phyloP scores from a whole-genome alignment of 1,284 basidiomycete species.

The Austropuccinia psidii region DNA sequence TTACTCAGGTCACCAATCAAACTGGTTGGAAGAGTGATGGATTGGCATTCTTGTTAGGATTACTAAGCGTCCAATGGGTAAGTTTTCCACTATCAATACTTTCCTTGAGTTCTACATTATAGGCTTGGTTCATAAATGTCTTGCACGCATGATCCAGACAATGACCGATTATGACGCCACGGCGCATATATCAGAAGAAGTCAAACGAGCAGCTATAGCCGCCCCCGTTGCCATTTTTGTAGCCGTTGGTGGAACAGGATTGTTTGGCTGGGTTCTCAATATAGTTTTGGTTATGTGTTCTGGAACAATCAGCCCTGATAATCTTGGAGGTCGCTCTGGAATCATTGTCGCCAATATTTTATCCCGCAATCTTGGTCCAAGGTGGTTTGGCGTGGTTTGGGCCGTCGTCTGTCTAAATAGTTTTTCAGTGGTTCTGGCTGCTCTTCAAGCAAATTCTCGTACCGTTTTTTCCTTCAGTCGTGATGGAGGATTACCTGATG shows the following conservation, averaged over 20 bases:
- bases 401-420: constrained; percentile 40
- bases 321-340: constrained; percentile 36
- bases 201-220: constrained; percentile 76
- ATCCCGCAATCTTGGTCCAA: constrained; percentile 29
- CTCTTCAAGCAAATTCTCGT: constrained; percentile 76
- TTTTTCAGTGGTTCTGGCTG: constrained; percentile 50
- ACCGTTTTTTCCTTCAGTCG: constrained; percentile 84
- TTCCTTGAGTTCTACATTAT: background rate
- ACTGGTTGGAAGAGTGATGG: constrained; percentile 73
- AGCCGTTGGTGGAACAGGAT: constrained; percentile 67
- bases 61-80: constrained; percentile 78
- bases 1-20: constrained; percentile 52
- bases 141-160: constrained; percentile 39
- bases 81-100: constrained; percentile 33
- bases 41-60: constrained; percentile 74
- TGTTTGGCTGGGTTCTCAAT: constrained; percentile 74
- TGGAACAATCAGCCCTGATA: constrained; percentile 43
- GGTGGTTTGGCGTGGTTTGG: constrained; percentile 28
- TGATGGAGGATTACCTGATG: constrained; percentile 70
- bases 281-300: constrained; percentile 69
- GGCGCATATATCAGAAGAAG: constrained; percentile 88
- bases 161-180: constrained; percentile 52
- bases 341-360: constrained; percentile 34
- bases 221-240: constrained; percentile 69
- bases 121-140: background rate